Base-by-base conservation (phyloP, 2,329 filamentous ascomycete genomes). In the Tolypocladium pustulatum region DNA sequence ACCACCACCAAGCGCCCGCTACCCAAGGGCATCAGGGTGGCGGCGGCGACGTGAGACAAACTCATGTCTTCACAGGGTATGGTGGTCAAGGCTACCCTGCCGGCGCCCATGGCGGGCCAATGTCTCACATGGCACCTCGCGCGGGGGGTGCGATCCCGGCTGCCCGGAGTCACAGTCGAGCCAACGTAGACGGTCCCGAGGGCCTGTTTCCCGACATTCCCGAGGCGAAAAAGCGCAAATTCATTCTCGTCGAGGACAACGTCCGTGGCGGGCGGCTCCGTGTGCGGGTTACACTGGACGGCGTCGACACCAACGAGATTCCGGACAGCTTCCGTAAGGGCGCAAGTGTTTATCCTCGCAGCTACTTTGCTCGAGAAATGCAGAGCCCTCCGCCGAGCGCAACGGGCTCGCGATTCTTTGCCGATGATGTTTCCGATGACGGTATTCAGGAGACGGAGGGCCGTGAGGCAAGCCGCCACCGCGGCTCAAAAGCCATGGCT, bases 291-390 rank as follows among this genome's bases (percentile, higher is more conserved):
- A 94, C 89, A 62, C 84, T 99, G n/a, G 91, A 97, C 69, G 86
- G 87, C 52, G 91, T 97, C 65, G 89, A 97, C 71, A 95, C 94
- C 77, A 88, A 92, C 68, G 93, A 97, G 73, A 96, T 97, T 69
- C 93, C 93, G 1, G 93, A 97, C 72, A 94, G 90, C 20, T 97
- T 96, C 76, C 89, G 93, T 64, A 91, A 91, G 75, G 85, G 84
- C 58, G 93, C 93, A 66, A 91, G 90, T 12, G 92, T 97, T 2
- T 97, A 87, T 68, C 93, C 92, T 10, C 88, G 91, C 54, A 92
- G 90, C 59, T 97, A 93, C 75, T 96, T 94, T 70, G 90, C 92
- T 1, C 85, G 91, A 51, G 91, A 97, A 75, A 96, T 96, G 91
- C 90, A 93, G 68, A 89, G 86, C 60, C 89, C 89, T 9, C 88